Base-by-base conservation (phyloP, 345 rosid species). In the Eutrema yunnanense region DNA sequence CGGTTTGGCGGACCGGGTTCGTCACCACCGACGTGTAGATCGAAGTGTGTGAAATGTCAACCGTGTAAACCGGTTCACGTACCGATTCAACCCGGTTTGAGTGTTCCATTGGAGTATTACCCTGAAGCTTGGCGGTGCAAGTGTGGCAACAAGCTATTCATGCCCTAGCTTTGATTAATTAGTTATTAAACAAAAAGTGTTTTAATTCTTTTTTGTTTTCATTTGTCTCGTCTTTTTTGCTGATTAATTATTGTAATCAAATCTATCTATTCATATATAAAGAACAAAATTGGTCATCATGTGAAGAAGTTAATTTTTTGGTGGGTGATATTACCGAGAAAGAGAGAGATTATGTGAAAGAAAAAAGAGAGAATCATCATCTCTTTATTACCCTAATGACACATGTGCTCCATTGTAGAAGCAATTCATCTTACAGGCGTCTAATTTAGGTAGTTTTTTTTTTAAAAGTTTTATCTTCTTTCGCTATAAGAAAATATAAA, bases 101-200 rank as follows among this genome's bases (percentile, higher is more conserved):
- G 82, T 58, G 49, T 78, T 62, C 96, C 97, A 48, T 73, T 83
- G 30, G 98, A 95, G 85, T 95, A 95, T 77, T 92, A 92, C 71
- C 97, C 99, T 12, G 99, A 95, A 83, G 97, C 99, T 50, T 92
- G 99, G 99, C 89, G 99, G 9, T 95, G 99, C 83, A 87, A 90
- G 84, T 92, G 99, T 67, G 93, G 93, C 41, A 80, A 82, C 80
- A 84, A 83, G 83, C 82, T 92, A 42, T 95, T 82, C 79, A 81
- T 88, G 89, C 97, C 97, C 47, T 95, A 72, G 26, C 26, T 22
- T 22, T 1, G 56, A 33, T 55, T 9, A 29, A 59, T 27, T 26
- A 44, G 5, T 37, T 6, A 12, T 26, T 53, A 46, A 55, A 68
- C 64, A 46, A 75, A 10, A 40, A 66, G 41, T 14, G 48, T 58